These are phyloP conservation scores for Marasmius tenuissimus DNA, from an alignment of 1,284 basidiomycete genomes.

Conservation along the genomic window DNA sequence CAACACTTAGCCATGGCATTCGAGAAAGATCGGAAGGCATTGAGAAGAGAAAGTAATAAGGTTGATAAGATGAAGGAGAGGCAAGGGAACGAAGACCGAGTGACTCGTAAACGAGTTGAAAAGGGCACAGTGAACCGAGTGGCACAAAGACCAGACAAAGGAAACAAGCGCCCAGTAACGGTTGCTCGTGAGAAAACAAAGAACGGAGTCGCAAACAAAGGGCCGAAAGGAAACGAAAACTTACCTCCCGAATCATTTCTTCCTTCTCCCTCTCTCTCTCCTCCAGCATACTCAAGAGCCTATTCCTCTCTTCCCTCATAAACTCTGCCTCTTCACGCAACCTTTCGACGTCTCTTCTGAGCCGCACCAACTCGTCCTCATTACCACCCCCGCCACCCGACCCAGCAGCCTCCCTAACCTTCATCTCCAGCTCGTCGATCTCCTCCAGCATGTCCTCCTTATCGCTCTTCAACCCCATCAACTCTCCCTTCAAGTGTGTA, in stretches of 20 bases:
- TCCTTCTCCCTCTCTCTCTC: not conserved
- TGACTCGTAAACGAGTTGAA: no score
- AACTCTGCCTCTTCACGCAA: not conserved
- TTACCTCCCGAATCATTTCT: not conserved
- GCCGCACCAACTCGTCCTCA: not conserved
- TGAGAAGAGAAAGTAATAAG: no score
- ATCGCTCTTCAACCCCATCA: not conserved
- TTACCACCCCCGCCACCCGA: not conserved
- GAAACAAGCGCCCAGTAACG: no score
- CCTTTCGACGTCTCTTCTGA: not conserved
- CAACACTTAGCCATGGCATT: not conserved
- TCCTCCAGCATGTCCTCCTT: not conserved
- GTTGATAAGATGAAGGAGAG: no score
- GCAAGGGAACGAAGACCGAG: no score
- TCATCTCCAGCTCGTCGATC: not conserved
- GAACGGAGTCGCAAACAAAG: not conserved
- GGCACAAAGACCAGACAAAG: not conserved
- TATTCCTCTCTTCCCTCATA: not conserved
- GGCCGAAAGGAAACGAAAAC: not conserved
- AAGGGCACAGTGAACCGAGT: no score
- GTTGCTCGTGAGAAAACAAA: no score
- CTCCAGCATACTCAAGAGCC: not conserved
- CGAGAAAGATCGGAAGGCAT: not conserved
- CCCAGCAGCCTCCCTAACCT: not conserved
- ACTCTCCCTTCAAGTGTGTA: not conserved